phyloP scores from a whole-genome alignment of 768 basidiomycete genomes.

The Trametes sanguinea region DNA sequence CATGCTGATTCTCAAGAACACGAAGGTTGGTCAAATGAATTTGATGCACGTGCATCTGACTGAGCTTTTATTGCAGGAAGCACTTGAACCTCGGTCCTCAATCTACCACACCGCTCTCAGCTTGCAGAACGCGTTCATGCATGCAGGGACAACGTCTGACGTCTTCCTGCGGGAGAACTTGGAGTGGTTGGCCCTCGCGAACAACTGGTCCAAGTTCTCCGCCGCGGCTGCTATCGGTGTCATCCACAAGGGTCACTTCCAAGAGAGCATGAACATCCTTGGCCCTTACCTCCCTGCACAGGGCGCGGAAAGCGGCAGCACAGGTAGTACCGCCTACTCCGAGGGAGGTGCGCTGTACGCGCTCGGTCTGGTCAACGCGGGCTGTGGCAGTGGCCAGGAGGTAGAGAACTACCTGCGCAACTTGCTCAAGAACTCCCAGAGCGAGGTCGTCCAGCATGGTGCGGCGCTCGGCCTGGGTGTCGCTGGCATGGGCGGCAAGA shows the following conservation, averaged over 20 bases:
- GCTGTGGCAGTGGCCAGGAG: conserved; percentile 70
- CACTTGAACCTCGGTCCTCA: conserved; percentile 89
- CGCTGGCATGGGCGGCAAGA: conserved; percentile 91
- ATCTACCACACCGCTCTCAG: conserved; percentile 97
- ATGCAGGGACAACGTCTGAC: conserved; percentile 97
- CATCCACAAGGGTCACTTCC: conserved; percentile 95
- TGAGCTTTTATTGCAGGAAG: conserved; percentile 54
- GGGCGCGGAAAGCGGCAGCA: conserved; percentile 66
- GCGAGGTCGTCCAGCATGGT: conserved; percentile 94
- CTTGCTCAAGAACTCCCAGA: conserved; percentile 70
- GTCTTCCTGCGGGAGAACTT: conserved; percentile 92
- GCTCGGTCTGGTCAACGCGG: conserved; percentile 91
- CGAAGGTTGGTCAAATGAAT: conserved; percentile 59
- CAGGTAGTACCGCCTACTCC: conserved; percentile 81
- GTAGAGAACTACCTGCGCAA: conserved; percentile 80
- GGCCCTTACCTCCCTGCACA: conserved; percentile 89
- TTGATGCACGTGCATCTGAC: neutral
- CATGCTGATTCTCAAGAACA: conserved; percentile 86
- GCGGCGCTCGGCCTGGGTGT: conserved; percentile 97
- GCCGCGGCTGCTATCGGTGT: conserved; percentile 96
- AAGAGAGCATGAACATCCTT: conserved; percentile 89
- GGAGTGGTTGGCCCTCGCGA: conserved; percentile 93
- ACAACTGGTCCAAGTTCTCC: conserved; percentile 98
- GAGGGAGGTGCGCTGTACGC: conserved; percentile 98
- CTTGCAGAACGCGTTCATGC: conserved; percentile 96